Base-by-base conservation (phyloP, 2,329 filamentous ascomycete genomes). In the Phialophora chinensis region DNA sequence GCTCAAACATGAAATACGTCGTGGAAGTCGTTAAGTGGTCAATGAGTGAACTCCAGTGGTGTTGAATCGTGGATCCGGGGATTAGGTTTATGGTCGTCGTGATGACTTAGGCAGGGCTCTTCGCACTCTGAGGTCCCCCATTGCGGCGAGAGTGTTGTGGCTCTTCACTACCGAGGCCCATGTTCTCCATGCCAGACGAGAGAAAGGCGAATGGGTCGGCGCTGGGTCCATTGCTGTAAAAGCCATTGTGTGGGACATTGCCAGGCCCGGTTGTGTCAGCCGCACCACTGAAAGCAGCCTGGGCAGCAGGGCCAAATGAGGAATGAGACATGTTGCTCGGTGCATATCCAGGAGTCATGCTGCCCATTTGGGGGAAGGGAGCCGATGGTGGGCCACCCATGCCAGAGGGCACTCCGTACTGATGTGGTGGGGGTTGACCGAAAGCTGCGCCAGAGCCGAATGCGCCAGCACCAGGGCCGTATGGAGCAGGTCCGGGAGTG, bases 211-310 rank as follows among this genome's bases (percentile, higher is more conserved):
- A 89, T 6, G 87, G 87, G 73, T 89, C 87, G 63, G 79, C 82
- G 47, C 82, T 78, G n/a, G 80, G 81, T 53, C 87, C 83, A 61
- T 78, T 79, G 59, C 77, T 77, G 76, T 90, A 90, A 74, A 90
- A 91, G 74, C 90, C 91, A 80, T 91, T 92, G 50, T 90, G 88
- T 38, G 90, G 88, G 49, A 90, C 91, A 67, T 89, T 90, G 53
- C 91, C 91, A 17, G 89, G 88, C 25, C 61, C 38, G 23, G 90
- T 90, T 63, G 91, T 91, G 73, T 95, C 94, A 73, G 90, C 90
- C 47, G 92, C 93, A 49, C 91, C 91, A 76, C 92, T 91, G 84
- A 99, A 99, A 29, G 95, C 94, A 67, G 93, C 93, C 81, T 98
- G 94, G 17, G 94, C 92, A 69, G 92, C 91, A 69, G 93, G 91